These are phyloP conservation scores for Trichoderma koningii DNA, from an alignment of 2,329 filamentous ascomycete genomes.

Conservation along the genomic window DNA sequence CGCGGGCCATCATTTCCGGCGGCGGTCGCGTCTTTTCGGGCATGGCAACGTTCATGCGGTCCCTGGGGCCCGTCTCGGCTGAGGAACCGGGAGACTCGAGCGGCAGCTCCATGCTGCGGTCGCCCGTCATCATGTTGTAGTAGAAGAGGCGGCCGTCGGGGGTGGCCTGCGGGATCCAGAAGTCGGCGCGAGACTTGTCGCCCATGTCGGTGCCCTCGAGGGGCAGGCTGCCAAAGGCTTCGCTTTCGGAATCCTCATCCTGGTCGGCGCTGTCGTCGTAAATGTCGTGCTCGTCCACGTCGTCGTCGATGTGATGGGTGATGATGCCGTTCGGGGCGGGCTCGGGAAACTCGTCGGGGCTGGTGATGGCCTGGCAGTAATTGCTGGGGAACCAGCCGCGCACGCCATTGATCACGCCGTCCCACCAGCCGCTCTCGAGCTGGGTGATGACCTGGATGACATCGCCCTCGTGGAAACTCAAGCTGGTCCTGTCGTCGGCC, in stretches of 20 bases:
- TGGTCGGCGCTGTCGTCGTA: slow-evolving; percentile 70
- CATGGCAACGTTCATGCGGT: slow-evolving; percentile 84
- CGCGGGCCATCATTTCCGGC: slow-evolving; percentile 85
- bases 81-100: slow-evolving; percentile 82
- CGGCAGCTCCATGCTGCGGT: slow-evolving; percentile 91
- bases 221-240: slow-evolving; percentile 62
- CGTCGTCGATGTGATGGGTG: slow-evolving; percentile 61
- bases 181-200: slow-evolving; percentile 85
- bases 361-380: slow-evolving; percentile 86
- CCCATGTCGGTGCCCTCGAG: slow-evolving; percentile 64
- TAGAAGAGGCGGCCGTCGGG: slow-evolving; percentile 92
- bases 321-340: slow-evolving; percentile 56
- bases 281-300: slow-evolving; percentile 64
- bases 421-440: slow-evolving; percentile 98
- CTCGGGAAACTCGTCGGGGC: slow-evolving; percentile 71
- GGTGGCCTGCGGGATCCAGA: slow-evolving; percentile 98
- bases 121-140: slow-evolving; percentile 96
- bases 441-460: slow-evolving; percentile 98
- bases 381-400: slow-evolving; percentile 99
- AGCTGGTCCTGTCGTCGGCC: slow-evolving; percentile 91
- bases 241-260: slow-evolving; percentile 63
- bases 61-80: slow-evolving; percentile 81
- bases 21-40: slow-evolving; percentile 89
- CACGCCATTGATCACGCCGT: slow-evolving; percentile 94
- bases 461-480: slow-evolving; percentile 96